These are phyloP conservation scores for Pestalotiopsis sp. DNA, from an alignment of 2,329 filamentous ascomycete genomes.

Conservation along the genomic window DNA sequence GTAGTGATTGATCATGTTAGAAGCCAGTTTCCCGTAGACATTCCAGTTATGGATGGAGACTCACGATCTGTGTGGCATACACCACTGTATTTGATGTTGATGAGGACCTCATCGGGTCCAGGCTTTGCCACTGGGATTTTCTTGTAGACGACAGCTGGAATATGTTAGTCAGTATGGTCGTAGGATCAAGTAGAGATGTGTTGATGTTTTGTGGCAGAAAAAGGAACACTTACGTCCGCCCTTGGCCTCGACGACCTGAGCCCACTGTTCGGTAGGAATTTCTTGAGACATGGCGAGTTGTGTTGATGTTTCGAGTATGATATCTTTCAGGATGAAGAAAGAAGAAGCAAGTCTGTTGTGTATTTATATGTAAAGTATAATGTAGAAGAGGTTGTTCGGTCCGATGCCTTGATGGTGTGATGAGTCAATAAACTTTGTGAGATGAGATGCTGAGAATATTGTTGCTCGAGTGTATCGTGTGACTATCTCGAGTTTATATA, in stretches of 20 bases:
- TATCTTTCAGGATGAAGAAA: background rate
- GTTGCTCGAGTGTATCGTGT: background rate
- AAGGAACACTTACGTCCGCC: conserved; percentile 41
- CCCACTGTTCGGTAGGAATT: conserved; percentile 86
- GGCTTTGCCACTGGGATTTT: conserved; percentile 81
- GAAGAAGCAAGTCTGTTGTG: background rate
- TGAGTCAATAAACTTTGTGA: background rate
- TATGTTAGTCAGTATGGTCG: conserved; percentile 13
- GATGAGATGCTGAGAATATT: background rate
- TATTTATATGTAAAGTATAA: background rate
- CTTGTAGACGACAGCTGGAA: conserved; percentile 68
- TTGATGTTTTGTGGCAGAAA: background rate
- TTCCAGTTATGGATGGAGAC: background rate
- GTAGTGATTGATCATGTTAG: background rate
- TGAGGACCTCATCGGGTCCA: conserved; percentile 85
- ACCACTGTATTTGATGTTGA: conserved; percentile 89
- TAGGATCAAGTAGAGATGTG: background rate
- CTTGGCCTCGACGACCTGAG: conserved; percentile 83
- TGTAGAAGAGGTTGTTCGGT: background rate
- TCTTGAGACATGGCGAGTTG: conserved; percentile 29
- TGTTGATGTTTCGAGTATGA: background rate
- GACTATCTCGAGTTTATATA: conserved; percentile 8
- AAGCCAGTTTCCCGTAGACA: background rate
- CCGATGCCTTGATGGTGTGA: background rate
- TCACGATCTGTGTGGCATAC: conserved; percentile 82